Percentiles rank a stretch among this genome's conserved stretches.
Evolutionary conservation across 768 basidiomycete genomes (phyloP).

Genomic region (Symmetrospora coprosmae): DNA sequence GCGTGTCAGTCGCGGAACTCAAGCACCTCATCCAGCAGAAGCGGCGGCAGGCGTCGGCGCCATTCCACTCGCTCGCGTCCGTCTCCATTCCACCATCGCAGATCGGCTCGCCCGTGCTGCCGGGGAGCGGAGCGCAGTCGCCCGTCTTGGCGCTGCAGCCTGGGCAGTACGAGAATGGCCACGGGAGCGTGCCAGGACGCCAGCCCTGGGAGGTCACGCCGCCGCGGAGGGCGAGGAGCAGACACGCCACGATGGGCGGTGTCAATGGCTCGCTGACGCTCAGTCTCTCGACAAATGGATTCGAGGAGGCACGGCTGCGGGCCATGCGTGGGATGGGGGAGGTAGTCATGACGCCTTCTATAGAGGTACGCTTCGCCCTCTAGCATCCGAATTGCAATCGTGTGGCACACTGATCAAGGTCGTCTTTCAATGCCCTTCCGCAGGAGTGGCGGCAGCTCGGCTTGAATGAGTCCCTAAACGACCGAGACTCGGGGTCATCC

Average conservation of each 20-base stretch:
- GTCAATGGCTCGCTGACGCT: not conserved
- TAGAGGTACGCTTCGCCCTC: slow-evolving; percentile 16
- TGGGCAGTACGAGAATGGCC: not conserved
- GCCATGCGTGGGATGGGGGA: slow-evolving; percentile 11
- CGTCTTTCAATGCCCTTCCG: not conserved
- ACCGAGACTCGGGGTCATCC: not conserved
- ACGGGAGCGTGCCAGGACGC: not conserved
- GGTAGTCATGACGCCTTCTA: slow-evolving; percentile 31
- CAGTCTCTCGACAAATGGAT: slow-evolving; percentile 5
- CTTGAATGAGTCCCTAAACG: slow-evolving; percentile 8
- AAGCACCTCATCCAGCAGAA: slow-evolving; percentile 28
- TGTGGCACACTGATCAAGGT: too few species aligned
- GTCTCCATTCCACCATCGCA: too few species aligned
- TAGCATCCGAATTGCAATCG: not conserved
- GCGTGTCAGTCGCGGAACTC: slow-evolving; percentile 11
- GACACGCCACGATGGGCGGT: not conserved
- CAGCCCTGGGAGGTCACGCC: not conserved
- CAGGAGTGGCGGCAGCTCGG: slow-evolving; percentile 31
- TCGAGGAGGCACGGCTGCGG: slow-evolving; percentile 8
- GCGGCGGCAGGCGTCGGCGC: slow-evolving; percentile 27
- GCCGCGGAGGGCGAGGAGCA: not conserved
- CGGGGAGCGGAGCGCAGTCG: slow-evolving; percentile 1
- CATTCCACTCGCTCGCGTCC: slow-evolving; percentile 23
- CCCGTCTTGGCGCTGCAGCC: not conserved
- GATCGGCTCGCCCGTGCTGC: slow-evolving; percentile 6